Conservation (phyloP, 2,329 filamentous ascomycete genomes). For the Reticulascus tulasneorum region DNA sequence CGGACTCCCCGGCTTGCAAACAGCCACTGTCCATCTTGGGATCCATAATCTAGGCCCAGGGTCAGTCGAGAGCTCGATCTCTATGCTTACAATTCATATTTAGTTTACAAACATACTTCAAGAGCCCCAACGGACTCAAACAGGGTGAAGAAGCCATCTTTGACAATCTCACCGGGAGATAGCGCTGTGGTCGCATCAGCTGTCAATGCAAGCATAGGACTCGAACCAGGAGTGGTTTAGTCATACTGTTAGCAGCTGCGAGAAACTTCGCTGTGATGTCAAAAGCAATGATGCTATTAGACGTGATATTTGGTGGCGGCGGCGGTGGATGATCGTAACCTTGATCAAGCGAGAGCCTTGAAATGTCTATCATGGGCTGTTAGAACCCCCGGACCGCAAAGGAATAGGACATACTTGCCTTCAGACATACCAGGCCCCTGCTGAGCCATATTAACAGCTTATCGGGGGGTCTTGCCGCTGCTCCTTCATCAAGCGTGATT, state of each 20-base stretch:
- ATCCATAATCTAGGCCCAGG: constrained; percentile 78
- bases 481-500: no score
- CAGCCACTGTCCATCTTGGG: constrained; percentile 98
- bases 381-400: constrained; percentile 4
- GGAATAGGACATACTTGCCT: constrained; percentile 22
- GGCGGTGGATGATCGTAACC: constrained; percentile 24
- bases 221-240: constrained; percentile 1
- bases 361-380: constrained; percentile 31
- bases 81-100: no score
- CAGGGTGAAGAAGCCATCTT: constrained; percentile 90
- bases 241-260: constrained; percentile 48
- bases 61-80: no score
- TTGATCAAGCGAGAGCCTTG: constrained; percentile 35
- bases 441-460: no score
- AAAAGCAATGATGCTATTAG: constrained; percentile 48
- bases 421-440: constrained; percentile 29
- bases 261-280: constrained; percentile 58
- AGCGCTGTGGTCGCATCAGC: constrained; percentile 54
- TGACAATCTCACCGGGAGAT: constrained; percentile 76
- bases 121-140: constrained; percentile 90
- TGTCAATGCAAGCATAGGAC: neutral
- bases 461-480: no score
- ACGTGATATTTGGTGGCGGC: constrained; percentile 36
- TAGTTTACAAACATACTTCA: constrained; percentile 52
- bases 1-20: constrained; percentile 70